These are phyloP conservation scores for Pseudoneurospora amorphoporcata DNA, from an alignment of 495 filamentous ascomycete genomes.

Conservation along the genomic window DNA sequence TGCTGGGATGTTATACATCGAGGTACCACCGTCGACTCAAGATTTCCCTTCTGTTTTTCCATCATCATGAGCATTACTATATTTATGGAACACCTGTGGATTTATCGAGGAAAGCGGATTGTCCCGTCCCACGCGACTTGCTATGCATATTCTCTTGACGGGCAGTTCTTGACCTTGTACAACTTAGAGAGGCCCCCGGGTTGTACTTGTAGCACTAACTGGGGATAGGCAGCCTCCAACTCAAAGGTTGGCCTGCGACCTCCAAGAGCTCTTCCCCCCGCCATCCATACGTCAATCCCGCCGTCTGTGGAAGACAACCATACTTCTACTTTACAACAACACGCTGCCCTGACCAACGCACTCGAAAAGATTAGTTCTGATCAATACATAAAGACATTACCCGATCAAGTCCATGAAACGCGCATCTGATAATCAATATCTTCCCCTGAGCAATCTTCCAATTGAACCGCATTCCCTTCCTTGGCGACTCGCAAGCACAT, in stretches of 20 bases:
- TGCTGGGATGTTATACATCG: neutral
- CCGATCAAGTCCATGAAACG: neutral
- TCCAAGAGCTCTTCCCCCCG: slow-evolving; percentile 4
- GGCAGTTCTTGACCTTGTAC: neutral
- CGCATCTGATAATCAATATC: neutral
- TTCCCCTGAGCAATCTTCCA: neutral
- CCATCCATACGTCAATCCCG: slow-evolving; percentile 12
- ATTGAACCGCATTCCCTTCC: neutral
- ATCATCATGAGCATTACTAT: neutral
- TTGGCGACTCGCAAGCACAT: neutral
- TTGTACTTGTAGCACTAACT: neutral
- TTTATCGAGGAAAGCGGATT: neutral
- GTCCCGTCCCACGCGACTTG: neutral
- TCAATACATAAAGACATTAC: neutral
- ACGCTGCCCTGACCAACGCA: neutral
- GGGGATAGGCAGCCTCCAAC: neutral
- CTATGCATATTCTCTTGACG: neutral
- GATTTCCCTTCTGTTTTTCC: neutral
- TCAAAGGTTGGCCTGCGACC: neutral
- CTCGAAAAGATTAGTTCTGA: neutral
- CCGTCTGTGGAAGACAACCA: neutral
- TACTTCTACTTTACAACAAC: neutral
- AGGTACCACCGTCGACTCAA: neutral
- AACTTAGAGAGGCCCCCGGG: neutral
- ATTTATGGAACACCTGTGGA: neutral